Evolutionary conservation across 495 filamentous ascomycete species (phyloP).

Genomic region (Annulohypoxylon bovei): DNA sequence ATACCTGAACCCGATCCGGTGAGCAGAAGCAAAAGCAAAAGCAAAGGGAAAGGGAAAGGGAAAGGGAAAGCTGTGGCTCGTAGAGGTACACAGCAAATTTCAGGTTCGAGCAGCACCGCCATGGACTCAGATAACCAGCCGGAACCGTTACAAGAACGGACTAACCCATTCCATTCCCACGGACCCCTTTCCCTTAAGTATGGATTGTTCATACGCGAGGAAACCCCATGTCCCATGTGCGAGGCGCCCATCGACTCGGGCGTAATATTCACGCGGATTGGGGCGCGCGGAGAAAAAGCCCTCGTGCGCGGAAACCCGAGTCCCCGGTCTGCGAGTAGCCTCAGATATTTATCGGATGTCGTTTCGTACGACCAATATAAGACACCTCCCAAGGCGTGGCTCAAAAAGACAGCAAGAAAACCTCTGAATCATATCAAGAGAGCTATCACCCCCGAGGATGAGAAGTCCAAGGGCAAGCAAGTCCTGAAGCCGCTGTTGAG

Average conservation of each 20-base stretch:
- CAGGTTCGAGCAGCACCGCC: conserved; percentile 11
- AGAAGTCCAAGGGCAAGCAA: not conserved
- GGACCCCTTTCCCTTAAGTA: not conserved
- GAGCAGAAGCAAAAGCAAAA: not conserved
- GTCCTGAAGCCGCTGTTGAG: not conserved
- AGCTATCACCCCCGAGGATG: not conserved
- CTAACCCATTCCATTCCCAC: not conserved
- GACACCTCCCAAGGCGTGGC: not conserved
- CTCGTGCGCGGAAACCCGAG: conserved; percentile 7
- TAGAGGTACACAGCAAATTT: not conserved
- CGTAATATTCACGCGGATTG: conserved; percentile 1
- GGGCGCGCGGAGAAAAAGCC: not conserved
- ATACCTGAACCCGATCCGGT: not conserved
- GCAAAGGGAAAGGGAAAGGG: not conserved
- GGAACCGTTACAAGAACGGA: not conserved
- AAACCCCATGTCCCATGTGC: conserved; percentile 28
- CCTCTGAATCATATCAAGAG: not conserved
- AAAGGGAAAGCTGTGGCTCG: not conserved
- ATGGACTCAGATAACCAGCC: conserved; percentile 1
- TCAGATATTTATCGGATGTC: not conserved
- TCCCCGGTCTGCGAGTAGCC: conserved; percentile 11
- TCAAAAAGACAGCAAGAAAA: not conserved
- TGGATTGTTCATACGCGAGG: not conserved
- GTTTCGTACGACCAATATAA: not conserved
- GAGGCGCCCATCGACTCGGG: conserved; percentile 9